Conservation (phyloP, 23 red algal species). For the Cyanidium caldarium region DNA sequence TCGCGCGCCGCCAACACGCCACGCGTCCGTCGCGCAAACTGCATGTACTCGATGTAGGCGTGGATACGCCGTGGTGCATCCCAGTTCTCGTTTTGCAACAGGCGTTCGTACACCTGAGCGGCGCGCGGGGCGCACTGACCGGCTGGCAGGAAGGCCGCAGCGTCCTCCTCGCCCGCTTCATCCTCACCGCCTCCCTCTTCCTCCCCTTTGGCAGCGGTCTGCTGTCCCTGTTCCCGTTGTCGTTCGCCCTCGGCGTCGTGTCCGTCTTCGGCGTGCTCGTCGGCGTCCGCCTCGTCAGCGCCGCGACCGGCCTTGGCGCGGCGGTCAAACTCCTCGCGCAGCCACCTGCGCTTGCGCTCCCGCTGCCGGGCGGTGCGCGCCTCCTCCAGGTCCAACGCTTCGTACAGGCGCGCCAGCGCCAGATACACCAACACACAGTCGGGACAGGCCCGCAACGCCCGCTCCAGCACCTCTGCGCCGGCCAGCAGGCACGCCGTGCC, state of each 20-base stretch:
- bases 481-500: neutral
- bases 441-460: neutral
- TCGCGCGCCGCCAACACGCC: conserved; percentile 1
- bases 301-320: neutral
- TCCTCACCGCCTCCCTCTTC: no score
- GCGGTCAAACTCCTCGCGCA: neutral
- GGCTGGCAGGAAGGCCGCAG: no score
- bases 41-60: conserved; percentile 24
- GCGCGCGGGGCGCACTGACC: neutral
- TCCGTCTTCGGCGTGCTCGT: neutral
- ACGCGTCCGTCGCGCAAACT: conserved; percentile 9
- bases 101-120: neutral
- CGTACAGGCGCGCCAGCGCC: neutral
- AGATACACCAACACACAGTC: neutral
- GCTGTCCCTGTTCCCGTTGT: neutral
- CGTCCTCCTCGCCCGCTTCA: no score
- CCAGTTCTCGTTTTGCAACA: neutral
- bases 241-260: neutral
- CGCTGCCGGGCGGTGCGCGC: neutral
- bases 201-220: neutral
- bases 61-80: neutral
- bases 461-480: neutral
- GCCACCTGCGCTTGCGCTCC: neutral
- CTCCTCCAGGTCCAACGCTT: neutral
- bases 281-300: neutral